Conservation (phyloP, 768 basidiomycete genomes). For the Candolleomyces eurysporus region DNA sequence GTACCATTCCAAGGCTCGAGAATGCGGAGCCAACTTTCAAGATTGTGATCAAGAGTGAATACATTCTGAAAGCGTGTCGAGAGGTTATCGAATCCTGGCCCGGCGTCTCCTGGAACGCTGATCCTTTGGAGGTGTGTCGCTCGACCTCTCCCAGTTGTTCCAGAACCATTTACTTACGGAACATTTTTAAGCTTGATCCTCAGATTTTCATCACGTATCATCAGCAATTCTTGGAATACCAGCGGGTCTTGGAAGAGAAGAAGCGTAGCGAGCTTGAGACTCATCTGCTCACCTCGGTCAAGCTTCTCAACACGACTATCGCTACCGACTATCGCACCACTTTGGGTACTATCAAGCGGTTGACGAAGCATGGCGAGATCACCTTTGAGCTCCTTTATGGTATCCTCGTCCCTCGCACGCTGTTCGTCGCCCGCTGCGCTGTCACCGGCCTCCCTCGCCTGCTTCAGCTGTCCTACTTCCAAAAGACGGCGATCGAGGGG, state of each 20-base stretch:
- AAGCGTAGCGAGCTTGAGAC: slow-evolving; percentile 41
- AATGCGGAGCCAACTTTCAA: slow-evolving; percentile 44
- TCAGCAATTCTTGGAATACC: slow-evolving; percentile 42
- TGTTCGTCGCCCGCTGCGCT: slow-evolving; percentile 51
- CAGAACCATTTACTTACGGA: background rate
- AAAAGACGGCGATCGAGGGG: slow-evolving; percentile 32
- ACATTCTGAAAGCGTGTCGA: slow-evolving; percentile 55
- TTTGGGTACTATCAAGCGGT: slow-evolving; percentile 42
- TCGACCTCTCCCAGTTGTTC: background rate
- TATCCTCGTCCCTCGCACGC: slow-evolving; percentile 52
- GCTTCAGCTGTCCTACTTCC: slow-evolving; percentile 43
- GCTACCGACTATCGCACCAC: slow-evolving; percentile 49
- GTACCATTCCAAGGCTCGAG: slow-evolving; percentile 42
- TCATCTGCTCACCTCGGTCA: slow-evolving; percentile 43
- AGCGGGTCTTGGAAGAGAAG: slow-evolving; percentile 34
- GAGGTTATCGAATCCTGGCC: slow-evolving; percentile 58
- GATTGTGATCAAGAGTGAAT: slow-evolving; percentile 56
- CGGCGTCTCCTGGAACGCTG: slow-evolving; percentile 60
- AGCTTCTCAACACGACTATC: slow-evolving; percentile 49
- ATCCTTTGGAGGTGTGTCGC: slow-evolving; percentile 48
- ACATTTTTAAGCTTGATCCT: slow-evolving; percentile 45
- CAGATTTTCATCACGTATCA: slow-evolving; percentile 56
- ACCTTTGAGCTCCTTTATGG: slow-evolving; percentile 54
- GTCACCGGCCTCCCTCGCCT: slow-evolving; percentile 52
- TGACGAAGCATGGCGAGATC: slow-evolving; percentile 55